Evolutionary conservation across 2,329 filamentous ascomycete genomes (phyloP).

Genomic region (Ophiostoma novo-ulmi): DNA sequence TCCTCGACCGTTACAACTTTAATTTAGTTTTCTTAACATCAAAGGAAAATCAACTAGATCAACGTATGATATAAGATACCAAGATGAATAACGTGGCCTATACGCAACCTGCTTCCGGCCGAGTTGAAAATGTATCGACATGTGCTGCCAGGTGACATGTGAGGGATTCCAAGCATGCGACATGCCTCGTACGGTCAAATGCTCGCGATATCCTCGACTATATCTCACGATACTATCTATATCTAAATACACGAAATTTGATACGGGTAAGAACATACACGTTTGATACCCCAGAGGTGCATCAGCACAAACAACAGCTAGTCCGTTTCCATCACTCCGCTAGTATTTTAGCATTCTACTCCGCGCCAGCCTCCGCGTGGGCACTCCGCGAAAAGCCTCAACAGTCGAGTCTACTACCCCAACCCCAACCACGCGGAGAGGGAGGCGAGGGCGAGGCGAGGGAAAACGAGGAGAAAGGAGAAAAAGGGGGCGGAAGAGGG

Average conservation of each 20-base stretch:
- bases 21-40: neutral
- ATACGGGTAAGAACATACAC: neutral
- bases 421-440: neutral
- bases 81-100: neutral
- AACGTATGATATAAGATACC: neutral
- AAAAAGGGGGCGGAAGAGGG: neutral
- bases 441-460: neutral
- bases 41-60: neutral
- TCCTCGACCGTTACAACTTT: neutral
- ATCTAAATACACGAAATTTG: neutral
- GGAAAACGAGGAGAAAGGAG: neutral
- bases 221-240: neutral
- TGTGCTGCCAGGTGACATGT: neutral
- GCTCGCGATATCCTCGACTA: neutral
- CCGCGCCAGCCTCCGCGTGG: constrained; percentile 4
- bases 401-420: neutral
- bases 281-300: constrained; percentile 7
- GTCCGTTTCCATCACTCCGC: constrained; percentile 7
- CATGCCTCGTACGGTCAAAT: neutral
- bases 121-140: neutral
- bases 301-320: neutral
- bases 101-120: neutral
- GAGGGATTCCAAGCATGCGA: neutral
- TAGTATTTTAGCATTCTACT: neutral
- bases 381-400: constrained; percentile 5